Evolutionary conservation across 2,329 filamentous ascomycete species (phyloP).

Genomic region (Phaeomoniella chlamydospora): DNA sequence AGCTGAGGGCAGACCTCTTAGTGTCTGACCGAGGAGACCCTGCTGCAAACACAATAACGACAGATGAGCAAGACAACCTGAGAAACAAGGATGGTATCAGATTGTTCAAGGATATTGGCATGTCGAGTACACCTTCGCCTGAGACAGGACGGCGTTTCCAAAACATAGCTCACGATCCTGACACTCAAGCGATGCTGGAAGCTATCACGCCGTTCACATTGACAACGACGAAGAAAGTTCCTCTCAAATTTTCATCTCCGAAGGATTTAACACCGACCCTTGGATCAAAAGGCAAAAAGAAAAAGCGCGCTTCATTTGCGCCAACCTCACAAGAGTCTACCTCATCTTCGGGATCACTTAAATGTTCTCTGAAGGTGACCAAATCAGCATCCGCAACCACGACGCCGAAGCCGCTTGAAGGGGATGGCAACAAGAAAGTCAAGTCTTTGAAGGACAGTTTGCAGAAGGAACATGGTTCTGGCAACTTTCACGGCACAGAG

Average conservation of each 20-base stretch:
- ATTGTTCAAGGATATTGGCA: neutral
- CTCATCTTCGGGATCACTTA: constrained; percentile 1
- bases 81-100: neutral
- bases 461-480: too few species aligned
- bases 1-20: neutral
- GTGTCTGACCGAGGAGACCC: too few species aligned
- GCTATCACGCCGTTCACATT: neutral
- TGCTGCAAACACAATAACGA: neutral
- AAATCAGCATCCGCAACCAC: neutral
- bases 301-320: constrained; percentile 1
- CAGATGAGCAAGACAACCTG: neutral
- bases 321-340: neutral
- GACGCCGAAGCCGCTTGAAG: too few species aligned
- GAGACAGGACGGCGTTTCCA: too few species aligned
- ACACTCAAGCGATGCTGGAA: constrained; percentile 1
- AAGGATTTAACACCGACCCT: neutral
- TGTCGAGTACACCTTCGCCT: neutral
- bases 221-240: neutral
- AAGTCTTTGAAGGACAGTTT: too few species aligned
- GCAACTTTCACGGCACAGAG: too few species aligned
- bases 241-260: too few species aligned
- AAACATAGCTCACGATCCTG: neutral
- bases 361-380: neutral
- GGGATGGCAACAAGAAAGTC: too few species aligned
- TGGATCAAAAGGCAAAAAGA: neutral